Percentiles rank a stretch among this genome's conserved stretches.
Conservation (phyloP, 306 rosid genomes). For the cucumber (Cucumis sativus) region Cucumber_9930_V3 NC_026657.2:11411001-11411500, state of each 20-base stretch:
- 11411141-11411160: too few species aligned
- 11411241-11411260: too few species aligned
- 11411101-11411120: background rate
- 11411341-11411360: too few species aligned
- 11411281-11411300: too few species aligned
- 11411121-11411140: background rate
- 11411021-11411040: background rate
- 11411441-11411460: background rate
- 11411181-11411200: too few species aligned
- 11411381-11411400: background rate
- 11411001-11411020: background rate
- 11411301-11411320: too few species aligned
- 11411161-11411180: too few species aligned
- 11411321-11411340: rapidly evolving
- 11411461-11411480: background rate
- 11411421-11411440: background rate
- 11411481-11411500: background rate
- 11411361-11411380: background rate
- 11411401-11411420: background rate
- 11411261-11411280: too few species aligned
- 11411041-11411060: background rate
- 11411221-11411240: too few species aligned
- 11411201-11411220: too few species aligned
- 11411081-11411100: background rate
- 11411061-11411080: background rate